Evolutionary conservation across 345 rosid species (phyloP).

Genomic region (Euclidium syriacum): DNA sequence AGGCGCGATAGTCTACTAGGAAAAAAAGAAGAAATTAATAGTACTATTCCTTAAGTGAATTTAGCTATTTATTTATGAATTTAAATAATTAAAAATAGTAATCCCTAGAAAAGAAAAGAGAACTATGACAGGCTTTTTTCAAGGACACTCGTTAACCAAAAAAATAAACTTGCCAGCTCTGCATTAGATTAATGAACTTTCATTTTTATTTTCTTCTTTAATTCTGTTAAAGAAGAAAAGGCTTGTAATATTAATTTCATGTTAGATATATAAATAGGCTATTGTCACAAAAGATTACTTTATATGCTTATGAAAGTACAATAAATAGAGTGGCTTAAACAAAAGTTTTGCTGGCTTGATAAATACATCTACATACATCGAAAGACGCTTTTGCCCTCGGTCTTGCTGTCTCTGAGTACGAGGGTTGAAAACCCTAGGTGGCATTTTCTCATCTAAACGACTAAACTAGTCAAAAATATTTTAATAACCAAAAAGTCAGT

Average conservation of each 20-base stretch:
- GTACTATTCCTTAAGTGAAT: too few relatives aligned
- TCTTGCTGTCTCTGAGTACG: slow-evolving; percentile 13
- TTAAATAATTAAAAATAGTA: not conserved
- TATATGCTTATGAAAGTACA: not conserved
- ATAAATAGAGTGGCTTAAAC: slow-evolving; percentile 20
- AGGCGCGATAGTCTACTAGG: not conserved
- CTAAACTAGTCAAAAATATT: not conserved
- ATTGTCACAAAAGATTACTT: slow-evolving; percentile 3
- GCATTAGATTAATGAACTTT: not conserved
- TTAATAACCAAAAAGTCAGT: not conserved
- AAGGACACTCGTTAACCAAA: not conserved
- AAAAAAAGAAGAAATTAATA: not conserved
- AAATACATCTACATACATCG: not conserved
- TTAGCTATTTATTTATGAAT: not conserved
- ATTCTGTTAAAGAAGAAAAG: not conserved
- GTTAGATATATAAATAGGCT: not conserved
- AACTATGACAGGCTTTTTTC: slow-evolving; percentile 20
- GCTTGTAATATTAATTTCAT: not conserved
- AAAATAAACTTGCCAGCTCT: not conserved
- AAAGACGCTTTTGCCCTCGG: slow-evolving; percentile 3
- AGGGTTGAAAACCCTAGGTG: slow-evolving; percentile 17
- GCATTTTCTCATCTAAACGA: slow-evolving; percentile 1
- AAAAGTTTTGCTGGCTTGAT: slow-evolving; percentile 31
- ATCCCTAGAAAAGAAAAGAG: slow-evolving; percentile 11
- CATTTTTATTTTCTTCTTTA: not conserved